A percentile compares a stretch with the other conserved stretches of the same genome.
Evolutionary conservation across 768 basidiomycete genomes (phyloP).

Genomic region (Pleurotus pulmonarius): DNA sequence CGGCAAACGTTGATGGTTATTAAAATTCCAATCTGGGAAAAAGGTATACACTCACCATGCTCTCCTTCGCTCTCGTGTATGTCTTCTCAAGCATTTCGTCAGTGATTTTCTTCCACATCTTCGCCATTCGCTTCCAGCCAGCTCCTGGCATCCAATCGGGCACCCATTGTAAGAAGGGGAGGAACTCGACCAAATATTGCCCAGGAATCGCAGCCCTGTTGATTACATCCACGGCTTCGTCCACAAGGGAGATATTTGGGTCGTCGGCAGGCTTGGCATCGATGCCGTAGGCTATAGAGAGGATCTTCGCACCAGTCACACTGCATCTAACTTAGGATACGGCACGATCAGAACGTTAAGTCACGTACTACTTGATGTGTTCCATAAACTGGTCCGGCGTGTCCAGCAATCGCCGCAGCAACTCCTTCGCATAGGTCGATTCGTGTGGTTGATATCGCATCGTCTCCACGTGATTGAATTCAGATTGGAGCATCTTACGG

Average conservation of each 20-base stretch:
- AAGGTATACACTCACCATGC: constrained; percentile 15
- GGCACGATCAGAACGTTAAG: not conserved
- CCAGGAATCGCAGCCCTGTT: constrained; percentile 1
- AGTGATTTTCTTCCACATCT: constrained; percentile 34
- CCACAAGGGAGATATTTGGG: not conserved
- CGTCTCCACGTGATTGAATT: constrained; percentile 32
- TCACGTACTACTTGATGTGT: constrained; percentile 1
- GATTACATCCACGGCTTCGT: not conserved
- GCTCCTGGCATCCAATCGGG: constrained; percentile 61
- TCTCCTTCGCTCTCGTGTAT: constrained; percentile 22
- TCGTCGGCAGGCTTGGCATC: not conserved
- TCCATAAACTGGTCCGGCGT: constrained; percentile 4
- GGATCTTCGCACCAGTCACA: not conserved
- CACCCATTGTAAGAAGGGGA: constrained; percentile 30
- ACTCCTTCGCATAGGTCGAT: not conserved
- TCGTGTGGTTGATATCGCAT: constrained; percentile 26
- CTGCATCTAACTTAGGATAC: not conserved
- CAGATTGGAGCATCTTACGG: constrained; percentile 35
- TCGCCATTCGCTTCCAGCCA: constrained; percentile 50
- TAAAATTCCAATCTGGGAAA: too few species aligned
- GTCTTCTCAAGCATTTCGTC: constrained; percentile 33
- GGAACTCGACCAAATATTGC: constrained; percentile 6
- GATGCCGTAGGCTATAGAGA: not conserved
- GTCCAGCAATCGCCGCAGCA: not conserved
- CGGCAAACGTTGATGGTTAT: too few species aligned